Percentiles rank a stretch among this genome's conserved stretches.
phyloP scores from a whole-genome alignment of 2,329 filamentous ascomycete species.

The Dothideomycetidae sp. region DNA sequence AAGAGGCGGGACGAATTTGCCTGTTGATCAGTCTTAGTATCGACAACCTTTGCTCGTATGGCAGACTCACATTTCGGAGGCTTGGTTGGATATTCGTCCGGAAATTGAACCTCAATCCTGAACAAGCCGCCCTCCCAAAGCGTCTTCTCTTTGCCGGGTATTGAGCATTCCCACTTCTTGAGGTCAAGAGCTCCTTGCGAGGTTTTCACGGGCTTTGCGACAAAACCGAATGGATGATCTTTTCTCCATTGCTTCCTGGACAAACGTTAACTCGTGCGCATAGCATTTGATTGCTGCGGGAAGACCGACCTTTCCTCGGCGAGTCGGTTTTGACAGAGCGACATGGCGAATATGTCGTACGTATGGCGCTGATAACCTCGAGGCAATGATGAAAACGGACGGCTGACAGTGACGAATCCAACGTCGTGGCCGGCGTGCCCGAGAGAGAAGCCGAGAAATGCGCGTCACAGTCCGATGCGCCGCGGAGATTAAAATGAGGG shows the following conservation, averaged over 20 bases:
- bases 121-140: conserved; percentile 97
- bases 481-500: too few relatives aligned
- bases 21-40: conserved; percentile 32
- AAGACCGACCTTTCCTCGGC: conserved; percentile 66
- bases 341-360: conserved; percentile 56
- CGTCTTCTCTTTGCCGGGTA: conserved; percentile 92
- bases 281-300: not conserved
- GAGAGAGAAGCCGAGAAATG: too few relatives aligned
- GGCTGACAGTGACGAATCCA: too few relatives aligned
- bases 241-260: conserved; percentile 86
- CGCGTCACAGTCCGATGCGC: too few relatives aligned
- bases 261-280: conserved; percentile 15
- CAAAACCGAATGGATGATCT: conserved; percentile 97
- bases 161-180: conserved; percentile 91
- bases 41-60: conserved; percentile 10
- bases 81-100: conserved; percentile 97
- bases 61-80: conserved; percentile 78
- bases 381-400: too few relatives aligned
- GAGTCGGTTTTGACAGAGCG: conserved; percentile 74
- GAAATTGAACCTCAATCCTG: conserved; percentile 84
- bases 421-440: too few relatives aligned
- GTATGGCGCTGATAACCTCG: too few relatives aligned
- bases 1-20: conserved; percentile 89
- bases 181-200: conserved; percentile 72
- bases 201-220: conserved; percentile 72